Evolutionary conservation across 306 rosid species (phyloP).

Genomic region (Luffa aegyptiaca): DNA sequence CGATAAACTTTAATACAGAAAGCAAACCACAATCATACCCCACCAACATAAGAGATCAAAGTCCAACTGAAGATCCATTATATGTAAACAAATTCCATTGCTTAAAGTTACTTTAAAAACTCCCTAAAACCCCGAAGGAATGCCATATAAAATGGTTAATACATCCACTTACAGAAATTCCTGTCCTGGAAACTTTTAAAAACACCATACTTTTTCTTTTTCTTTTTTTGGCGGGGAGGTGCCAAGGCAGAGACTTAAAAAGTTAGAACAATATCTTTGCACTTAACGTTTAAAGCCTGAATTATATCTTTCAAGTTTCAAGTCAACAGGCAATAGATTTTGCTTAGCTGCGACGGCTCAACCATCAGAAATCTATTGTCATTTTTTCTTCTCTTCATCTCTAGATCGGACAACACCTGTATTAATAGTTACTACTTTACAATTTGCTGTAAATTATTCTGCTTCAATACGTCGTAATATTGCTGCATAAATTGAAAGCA

Average conservation of each 20-base stretch:
- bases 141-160: neutral
- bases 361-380: neutral
- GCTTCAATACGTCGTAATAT: neutral
- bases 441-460: neutral
- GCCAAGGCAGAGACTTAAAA: neutral
- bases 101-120: neutral
- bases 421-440: neutral
- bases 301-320: neutral
- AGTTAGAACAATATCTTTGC: neutral
- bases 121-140: neutral
- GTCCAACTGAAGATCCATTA: neutral
- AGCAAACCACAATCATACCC: neutral
- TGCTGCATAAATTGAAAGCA: neutral
- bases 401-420: neutral
- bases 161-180: neutral
- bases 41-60: neutral
- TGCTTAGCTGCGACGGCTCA: neutral
- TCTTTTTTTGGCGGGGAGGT: neutral
- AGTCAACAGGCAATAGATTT: neutral
- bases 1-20: constrained; percentile 12
- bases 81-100: neutral
- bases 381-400: neutral
- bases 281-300: neutral
- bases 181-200: neutral
- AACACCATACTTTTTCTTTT: neutral